These are phyloP conservation scores for Kondoa subrosea DNA, from an alignment of 768 basidiomycete species.

Conservation along the genomic window DNA sequence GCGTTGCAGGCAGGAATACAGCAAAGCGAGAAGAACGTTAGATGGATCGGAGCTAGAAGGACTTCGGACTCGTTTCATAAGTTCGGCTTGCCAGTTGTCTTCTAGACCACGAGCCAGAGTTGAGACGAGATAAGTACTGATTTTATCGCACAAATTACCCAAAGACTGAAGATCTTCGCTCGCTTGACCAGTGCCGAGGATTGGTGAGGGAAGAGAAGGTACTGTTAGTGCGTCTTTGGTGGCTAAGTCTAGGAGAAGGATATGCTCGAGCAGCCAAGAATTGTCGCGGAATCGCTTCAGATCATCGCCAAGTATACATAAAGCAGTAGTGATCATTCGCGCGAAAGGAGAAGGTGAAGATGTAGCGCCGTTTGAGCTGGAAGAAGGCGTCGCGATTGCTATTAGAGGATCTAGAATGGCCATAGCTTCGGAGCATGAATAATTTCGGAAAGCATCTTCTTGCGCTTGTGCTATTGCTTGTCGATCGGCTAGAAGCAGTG, in stretches of 20 bases:
- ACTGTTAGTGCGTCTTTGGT: neutral
- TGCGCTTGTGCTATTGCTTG: neutral
- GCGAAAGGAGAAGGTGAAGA: neutral
- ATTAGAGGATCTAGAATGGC: neutral
- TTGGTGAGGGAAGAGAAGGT: neutral
- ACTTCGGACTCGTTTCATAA: neutral
- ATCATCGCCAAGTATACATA: neutral
- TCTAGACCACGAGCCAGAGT: neutral
- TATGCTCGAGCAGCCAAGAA: neutral
- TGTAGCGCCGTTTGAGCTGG: neutral
- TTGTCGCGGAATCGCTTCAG: neutral
- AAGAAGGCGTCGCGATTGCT: neutral
- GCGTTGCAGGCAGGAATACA: neutral
- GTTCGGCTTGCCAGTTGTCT: neutral
- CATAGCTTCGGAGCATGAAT: neutral
- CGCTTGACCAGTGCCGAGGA: neutral
- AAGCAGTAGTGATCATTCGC: neutral
- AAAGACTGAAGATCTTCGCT: neutral
- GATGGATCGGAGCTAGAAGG: neutral
- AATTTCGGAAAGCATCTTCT: neutral
- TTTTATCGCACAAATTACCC: neutral
- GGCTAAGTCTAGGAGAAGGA: neutral
- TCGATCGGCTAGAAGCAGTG: neutral
- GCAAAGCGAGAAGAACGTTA: neutral
- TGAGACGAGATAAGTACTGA: neutral